Evolutionary conservation across 257 asterid species (phyloP).

Genomic region (Jaltomata sinuosa): DNA sequence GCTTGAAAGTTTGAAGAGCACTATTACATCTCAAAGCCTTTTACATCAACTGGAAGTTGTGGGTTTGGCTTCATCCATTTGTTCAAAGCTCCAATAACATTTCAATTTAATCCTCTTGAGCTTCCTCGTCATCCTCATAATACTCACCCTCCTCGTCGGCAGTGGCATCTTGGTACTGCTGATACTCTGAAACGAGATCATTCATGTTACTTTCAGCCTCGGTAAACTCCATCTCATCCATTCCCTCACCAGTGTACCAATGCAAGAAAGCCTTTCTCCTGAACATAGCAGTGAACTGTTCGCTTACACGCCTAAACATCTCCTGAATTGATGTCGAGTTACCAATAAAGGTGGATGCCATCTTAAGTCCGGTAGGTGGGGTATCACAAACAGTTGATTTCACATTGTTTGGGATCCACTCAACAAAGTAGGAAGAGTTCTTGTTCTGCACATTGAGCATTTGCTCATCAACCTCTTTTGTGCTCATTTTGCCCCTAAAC

Average conservation of each 20-base stretch:
- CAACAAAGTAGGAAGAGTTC: background rate
- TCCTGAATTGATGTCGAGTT: background rate
- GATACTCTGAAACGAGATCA: background rate
- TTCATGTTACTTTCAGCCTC: constrained; percentile 4
- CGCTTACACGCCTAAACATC: constrained; percentile 1
- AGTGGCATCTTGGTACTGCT: constrained; percentile 3
- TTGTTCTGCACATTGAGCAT: constrained; percentile 5
- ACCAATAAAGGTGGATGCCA: background rate
- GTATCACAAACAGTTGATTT: constrained; percentile 3
- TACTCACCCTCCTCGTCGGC: background rate
- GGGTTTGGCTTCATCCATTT: background rate
- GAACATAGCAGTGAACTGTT: constrained; percentile 3
- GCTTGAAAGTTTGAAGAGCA: background rate
- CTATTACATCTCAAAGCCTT: background rate
- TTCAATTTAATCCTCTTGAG: background rate
- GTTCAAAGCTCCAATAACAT: background rate
- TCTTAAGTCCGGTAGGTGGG: background rate
- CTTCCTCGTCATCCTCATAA: background rate
- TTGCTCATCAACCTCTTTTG: background rate
- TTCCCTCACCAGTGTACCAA: constrained; percentile 4
- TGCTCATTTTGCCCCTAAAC: constrained; percentile 1
- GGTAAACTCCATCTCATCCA: background rate
- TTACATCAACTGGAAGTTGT: background rate
- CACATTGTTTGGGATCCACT: constrained; percentile 4
- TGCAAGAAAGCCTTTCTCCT: constrained; percentile 7